Base-by-base conservation (phyloP, 73 alveolate genomes). In the Paramecium pentaurelia region DNA sequence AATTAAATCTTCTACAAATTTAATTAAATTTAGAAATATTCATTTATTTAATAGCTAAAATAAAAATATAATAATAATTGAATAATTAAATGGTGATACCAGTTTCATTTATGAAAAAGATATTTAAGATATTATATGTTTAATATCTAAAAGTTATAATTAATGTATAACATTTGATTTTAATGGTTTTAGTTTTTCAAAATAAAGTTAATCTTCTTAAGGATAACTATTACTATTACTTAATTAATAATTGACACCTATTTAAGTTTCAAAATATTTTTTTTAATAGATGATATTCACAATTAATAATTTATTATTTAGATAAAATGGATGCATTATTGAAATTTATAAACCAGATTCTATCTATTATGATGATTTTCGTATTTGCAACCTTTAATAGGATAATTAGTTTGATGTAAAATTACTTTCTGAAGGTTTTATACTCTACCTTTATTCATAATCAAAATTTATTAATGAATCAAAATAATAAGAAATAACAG, bases 11-110 rank as follows among this genome's bases (percentile, higher is more conserved):
- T 80, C 91, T 40, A 47, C 28, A 27, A 25, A 8, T 14, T 20
- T 80, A 18, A 64, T 47, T 8, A 80, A 80, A 80, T 80, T 80
- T 49, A 80, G 75, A 49, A 80, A 80, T 80, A 36, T 80, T 0
- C 91, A 80, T 80, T 18, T 47, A 38, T 80, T 18, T 27, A 80
- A 49, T 45, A 34, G 58, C 10, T 9, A 80, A 30, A 44, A 47
- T 18, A 42, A 80, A 80, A 32, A 32, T 3, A 80, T 80, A 4
- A 42, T 80, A 20, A 36, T 80, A 8, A 45, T 80, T 3, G 91
- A 80, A 80, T 47, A 80, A 28, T 25, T 80, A 12, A 42, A 80
- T 45, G 91, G 91, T 12, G 28, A 28, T 22, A 18, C 42, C 3
- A 45, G 42, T 25, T 45, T 80, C 49, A 18, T 80, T 2, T 80